Evolutionary conservation across 2,329 filamentous ascomycete species (phyloP), one percentile per base, ranked within the genome.

Genomic region (Hirsutella minnesotensis): DNA sequence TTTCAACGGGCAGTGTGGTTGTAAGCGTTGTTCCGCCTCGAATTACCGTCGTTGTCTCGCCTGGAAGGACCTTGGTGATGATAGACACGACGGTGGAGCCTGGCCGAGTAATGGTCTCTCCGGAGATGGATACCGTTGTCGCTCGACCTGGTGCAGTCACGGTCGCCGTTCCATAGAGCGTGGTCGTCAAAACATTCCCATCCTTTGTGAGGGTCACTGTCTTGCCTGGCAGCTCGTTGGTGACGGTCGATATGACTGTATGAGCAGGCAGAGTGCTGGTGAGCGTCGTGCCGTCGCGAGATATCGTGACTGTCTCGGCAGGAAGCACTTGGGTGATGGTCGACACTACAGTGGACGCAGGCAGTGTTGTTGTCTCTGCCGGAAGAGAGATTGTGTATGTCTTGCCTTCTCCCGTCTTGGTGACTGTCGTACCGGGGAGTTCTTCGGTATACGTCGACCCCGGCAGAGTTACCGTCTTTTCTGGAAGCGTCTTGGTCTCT

Each of bases 121-220:
- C 31, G 5, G 31, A 13, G 15, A 34, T 5, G 10, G 31, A 15
- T 13, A 34, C 31, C n/a, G 31, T 34, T 13, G 24, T 27, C 7
- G 24, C 7, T 12, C n/a, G 31, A 5, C 31, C 31, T 9, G 31
- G 31, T 15, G 31, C 31, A 5, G 31, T 58, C 42, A 58, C 46
- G 30, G 56, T 44, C 2, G 50, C 56, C 21, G 53, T 55, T 9
- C 53, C 60, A 9, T 56, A 53, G 4, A 53, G 46, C 1, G 50
- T 50, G 18, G 53, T 50, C 4, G 60, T 60, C 21, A 63, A 44
- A 3, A 61, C 60, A 0, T 60, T n/a, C 3, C 40, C 40, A 15
- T 22, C 34, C 21, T 30, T 10, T 2, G 54, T 52, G 1, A 47
- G 24, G 5, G 52, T 53, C 3, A 53, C 38, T 3, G 47, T 47